Percentiles rank a stretch among this genome's conserved stretches.
Conservation (phyloP, 768 basidiomycete species). For the Rhodotorula graminis region DNA sequence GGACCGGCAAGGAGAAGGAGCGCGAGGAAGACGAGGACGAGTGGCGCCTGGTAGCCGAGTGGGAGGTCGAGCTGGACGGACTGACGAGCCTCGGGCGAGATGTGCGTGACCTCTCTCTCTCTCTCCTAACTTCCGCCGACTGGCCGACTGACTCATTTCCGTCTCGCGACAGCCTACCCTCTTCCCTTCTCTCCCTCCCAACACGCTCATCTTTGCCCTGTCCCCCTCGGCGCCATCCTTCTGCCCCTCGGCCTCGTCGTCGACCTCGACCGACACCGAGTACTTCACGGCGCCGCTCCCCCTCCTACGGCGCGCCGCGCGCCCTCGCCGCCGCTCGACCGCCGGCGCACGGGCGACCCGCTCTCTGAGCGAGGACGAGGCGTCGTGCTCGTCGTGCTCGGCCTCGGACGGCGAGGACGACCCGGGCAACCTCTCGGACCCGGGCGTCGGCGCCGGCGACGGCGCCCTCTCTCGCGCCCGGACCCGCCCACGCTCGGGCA, state of each 20-base stretch:
- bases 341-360: neutral
- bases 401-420: neutral
- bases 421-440: slow-evolving; percentile 21
- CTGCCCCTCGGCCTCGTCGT: slow-evolving; percentile 5
- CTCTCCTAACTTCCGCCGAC: neutral
- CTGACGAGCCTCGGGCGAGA: slow-evolving; percentile 33
- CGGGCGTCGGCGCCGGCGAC: neutral
- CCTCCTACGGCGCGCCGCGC: neutral
- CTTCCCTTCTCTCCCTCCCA: slow-evolving; percentile 34
- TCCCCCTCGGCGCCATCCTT: neutral
- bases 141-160: neutral
- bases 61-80: slow-evolving; percentile 31
- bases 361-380: slow-evolving; percentile 17
- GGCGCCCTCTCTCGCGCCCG: too few relatives aligned
- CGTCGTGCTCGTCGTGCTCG: neutral
- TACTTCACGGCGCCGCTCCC: slow-evolving; percentile 37
- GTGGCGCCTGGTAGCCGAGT: slow-evolving; percentile 20
- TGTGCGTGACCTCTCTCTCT: slow-evolving; percentile 1
- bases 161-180: slow-evolving; percentile 1
- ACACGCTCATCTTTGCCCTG: slow-evolving; percentile 36
- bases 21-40: neutral
- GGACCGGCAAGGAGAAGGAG: slow-evolving; percentile 9
- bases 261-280: slow-evolving; percentile 20
- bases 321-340: neutral
- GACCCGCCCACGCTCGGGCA: neutral